Evolutionary conservation across 179 eudicot genomes (phyloP).

Genomic region (Sideroxylon spinosum): DNA sequence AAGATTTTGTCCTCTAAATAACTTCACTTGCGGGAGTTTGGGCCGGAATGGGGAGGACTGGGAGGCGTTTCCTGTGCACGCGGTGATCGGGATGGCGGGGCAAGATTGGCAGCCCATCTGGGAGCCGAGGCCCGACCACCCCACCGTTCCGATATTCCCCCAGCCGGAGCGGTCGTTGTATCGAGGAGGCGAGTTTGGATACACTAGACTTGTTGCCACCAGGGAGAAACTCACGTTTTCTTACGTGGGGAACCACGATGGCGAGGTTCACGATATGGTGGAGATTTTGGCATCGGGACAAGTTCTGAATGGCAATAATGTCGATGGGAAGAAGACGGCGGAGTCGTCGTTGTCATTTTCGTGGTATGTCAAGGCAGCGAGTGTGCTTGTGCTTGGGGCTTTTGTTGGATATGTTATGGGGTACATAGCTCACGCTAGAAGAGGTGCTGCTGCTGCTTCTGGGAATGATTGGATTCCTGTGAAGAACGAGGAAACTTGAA

Average conservation of each 20-base stretch:
- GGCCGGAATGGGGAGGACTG: constrained; percentile 33
- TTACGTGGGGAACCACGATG: constrained; percentile 93
- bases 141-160: constrained; percentile 58
- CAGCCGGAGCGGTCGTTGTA: constrained; percentile 68
- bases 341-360: constrained; percentile 23
- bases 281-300: constrained; percentile 70
- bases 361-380: constrained; percentile 49
- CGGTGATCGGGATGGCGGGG: constrained; percentile 96
- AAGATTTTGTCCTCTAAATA: constrained; percentile 86
- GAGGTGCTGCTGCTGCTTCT: constrained; percentile 24
- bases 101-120: constrained; percentile 96
- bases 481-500: constrained; percentile 65
- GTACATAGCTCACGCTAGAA: constrained; percentile 49
- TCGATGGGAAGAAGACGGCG: constrained; percentile 17
- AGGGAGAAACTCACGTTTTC: constrained; percentile 75
- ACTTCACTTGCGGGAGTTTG: constrained; percentile 63
- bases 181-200: constrained; percentile 91
- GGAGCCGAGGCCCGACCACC: constrained; percentile 77
- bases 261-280: constrained; percentile 84
- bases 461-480: constrained; percentile 58
- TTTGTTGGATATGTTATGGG: constrained; percentile 74
- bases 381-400: constrained; percentile 61
- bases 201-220: constrained; percentile 70
- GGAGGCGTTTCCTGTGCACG: constrained; percentile 62
- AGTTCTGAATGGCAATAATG: constrained; percentile 42